Base-by-base conservation (phyloP, 495 filamentous ascomycete genomes). In the Penicillium antarcticum region DNA sequence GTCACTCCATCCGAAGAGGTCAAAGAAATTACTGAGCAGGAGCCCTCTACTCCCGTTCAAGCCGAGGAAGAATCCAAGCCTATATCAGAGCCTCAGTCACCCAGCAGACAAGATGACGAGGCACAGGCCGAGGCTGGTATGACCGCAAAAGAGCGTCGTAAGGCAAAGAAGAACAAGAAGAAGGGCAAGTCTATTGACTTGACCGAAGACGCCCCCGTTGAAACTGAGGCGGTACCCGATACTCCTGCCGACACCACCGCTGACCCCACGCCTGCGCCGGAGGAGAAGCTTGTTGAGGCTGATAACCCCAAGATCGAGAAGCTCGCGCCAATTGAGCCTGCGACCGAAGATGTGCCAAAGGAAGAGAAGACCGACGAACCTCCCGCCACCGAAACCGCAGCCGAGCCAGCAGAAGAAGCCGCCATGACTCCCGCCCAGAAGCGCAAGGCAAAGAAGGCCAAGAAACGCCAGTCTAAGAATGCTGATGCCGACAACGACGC, bases 401-500 rank as follows among this genome's bases (percentile, higher is more conserved):
- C 56, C 26, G 52, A 64, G 21, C 48, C 58, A 21, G 55, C 66
- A n/a, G 60, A 62, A n/a, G 66, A 65, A 17, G 26, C 38, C 35
- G 53, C 36, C 18, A 67, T 67, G 54, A 23, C 21, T 23, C 62
- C 71, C 12, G 61, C 71, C 17, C 73, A 71, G 39, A 66, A 70
- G 37, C 75, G 67, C 34, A 73, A 79, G 52, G 67, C 68, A 54
- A 73, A 76, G 51, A 77, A 78, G 51, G 70, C 74, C 21, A 77
- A 77, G 53, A 75, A 73, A 49, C 66, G 66, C 18, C 70, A 69
- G 46, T 72, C 66, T 33, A 63, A 67, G 36, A 56, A 42, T 23
- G 45, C 52, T 42, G 61, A 69, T 51, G 44, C 43, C 17, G 63
- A 65, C 14, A 48, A 53, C 3, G 45, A 53, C 40, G 49, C 16